Evolutionary conservation across 2,329 filamentous ascomycete genomes (phyloP).

Genomic region (Apiospora kogelbergensis): DNA sequence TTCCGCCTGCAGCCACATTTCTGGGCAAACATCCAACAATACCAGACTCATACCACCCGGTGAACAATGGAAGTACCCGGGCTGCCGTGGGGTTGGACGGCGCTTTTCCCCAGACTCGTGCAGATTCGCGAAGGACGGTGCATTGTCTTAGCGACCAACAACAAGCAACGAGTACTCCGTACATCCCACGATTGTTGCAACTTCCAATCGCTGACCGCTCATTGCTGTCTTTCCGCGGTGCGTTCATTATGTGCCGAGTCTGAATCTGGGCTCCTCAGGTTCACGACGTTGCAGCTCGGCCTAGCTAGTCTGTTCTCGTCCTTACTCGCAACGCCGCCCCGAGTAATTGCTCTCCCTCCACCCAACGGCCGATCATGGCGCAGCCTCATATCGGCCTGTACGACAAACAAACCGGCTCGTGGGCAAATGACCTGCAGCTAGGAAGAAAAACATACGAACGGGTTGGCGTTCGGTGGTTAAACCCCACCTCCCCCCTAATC

Average conservation of each 20-base stretch:
- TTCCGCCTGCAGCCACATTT: background rate
- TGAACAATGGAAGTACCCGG: background rate
- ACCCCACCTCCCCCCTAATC: background rate
- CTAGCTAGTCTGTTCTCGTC: background rate
- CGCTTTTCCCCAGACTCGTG: background rate
- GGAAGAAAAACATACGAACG: background rate
- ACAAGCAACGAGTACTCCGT: no score
- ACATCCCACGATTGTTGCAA: no score
- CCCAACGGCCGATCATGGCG: background rate
- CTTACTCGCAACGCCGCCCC: background rate
- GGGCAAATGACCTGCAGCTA: background rate
- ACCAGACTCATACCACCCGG: background rate
- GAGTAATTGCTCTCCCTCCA: background rate
- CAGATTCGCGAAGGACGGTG: background rate
- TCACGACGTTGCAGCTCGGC: background rate
- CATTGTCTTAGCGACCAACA: background rate
- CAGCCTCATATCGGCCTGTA: background rate
- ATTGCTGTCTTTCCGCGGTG: background rate
- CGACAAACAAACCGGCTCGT: background rate
- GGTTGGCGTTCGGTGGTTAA: background rate
- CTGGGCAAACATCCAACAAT: background rate
- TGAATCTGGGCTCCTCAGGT: background rate
- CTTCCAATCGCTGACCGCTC: background rate
- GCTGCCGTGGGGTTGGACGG: background rate
- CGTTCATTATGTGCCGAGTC: background rate